A percentile compares a stretch with the other conserved stretches of the same genome.
Conservation (phyloP, 2,329 filamentous ascomycete genomes). For the Neofusicoccum sp. region DNA sequence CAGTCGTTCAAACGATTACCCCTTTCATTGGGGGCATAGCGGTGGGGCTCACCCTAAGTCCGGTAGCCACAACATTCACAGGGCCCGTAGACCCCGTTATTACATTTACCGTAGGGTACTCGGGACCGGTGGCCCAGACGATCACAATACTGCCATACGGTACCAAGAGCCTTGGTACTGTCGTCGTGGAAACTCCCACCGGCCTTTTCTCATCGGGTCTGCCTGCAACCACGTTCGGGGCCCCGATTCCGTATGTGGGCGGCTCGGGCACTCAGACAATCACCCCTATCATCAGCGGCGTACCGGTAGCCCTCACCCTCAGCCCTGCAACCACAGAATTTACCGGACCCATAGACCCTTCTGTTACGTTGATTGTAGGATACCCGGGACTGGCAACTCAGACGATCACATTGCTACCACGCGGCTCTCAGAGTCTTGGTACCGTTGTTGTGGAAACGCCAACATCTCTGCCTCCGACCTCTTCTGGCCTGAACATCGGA, state of each 20-base stretch:
- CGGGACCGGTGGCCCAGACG: not conserved
- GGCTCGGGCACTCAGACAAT: not conserved
- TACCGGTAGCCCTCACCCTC: not conserved
- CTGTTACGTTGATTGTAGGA: not conserved
- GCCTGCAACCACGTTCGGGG: not conserved
- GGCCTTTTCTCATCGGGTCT: not conserved
- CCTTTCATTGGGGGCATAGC: not conserved
- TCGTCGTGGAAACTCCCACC: conserved; percentile 1
- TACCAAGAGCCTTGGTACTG: not conserved
- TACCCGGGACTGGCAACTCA: not conserved
- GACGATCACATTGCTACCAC: not conserved
- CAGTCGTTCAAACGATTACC: not conserved
- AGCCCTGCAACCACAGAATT: not conserved
- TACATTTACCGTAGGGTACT: not conserved
- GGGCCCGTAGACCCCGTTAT: not conserved
- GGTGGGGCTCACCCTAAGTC: not conserved
- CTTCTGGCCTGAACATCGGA: not conserved
- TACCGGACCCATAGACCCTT: not conserved
- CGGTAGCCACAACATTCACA: not conserved
- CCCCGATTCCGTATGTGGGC: not conserved
- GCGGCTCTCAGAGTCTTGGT: not conserved
- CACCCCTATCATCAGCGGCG: not conserved
- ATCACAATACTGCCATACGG: not conserved
- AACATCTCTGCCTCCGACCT: too few species aligned
- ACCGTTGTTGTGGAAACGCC: not conserved